Conservation (phyloP, 2,329 filamentous ascomycete species). For the Ilyonectria destructans region DNA sequence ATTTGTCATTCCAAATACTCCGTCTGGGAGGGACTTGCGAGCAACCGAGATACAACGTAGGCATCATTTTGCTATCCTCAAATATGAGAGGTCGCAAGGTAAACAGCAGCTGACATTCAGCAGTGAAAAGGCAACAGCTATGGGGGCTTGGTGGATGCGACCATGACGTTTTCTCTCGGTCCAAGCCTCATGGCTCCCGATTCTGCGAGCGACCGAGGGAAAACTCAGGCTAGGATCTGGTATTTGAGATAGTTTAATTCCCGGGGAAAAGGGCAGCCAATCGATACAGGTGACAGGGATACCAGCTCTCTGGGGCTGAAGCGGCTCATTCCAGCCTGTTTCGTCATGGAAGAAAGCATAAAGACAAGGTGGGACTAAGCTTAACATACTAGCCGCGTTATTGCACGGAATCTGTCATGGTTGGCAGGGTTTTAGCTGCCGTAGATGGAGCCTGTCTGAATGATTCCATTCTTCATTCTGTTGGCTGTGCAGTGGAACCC, state of each 20-base stretch:
- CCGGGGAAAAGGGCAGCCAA: neutral
- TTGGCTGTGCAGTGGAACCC: neutral
- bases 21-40: neutral
- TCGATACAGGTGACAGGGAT: neutral
- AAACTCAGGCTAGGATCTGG: neutral
- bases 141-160: neutral
- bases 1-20: slow-evolving; percentile 2
- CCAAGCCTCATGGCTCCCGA: neutral
- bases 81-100: neutral
- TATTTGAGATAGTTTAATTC: slow-evolving; percentile 1
- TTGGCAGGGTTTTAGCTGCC: neutral
- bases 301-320: neutral
- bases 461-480: neutral
- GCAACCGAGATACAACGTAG: neutral
- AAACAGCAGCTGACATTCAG: neutral
- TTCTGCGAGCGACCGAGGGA: slow-evolving; percentile 4
- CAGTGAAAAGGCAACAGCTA: neutral
- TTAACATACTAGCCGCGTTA: neutral
- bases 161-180: neutral
- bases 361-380: neutral
- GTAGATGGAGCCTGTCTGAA: neutral
- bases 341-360: no score
- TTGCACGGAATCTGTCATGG: neutral
- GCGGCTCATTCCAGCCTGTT: neutral
- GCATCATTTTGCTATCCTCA: neutral